phyloP scores from a whole-genome alignment of 768 basidiomycete species.

The Hypholoma sublateritium region DNA sequence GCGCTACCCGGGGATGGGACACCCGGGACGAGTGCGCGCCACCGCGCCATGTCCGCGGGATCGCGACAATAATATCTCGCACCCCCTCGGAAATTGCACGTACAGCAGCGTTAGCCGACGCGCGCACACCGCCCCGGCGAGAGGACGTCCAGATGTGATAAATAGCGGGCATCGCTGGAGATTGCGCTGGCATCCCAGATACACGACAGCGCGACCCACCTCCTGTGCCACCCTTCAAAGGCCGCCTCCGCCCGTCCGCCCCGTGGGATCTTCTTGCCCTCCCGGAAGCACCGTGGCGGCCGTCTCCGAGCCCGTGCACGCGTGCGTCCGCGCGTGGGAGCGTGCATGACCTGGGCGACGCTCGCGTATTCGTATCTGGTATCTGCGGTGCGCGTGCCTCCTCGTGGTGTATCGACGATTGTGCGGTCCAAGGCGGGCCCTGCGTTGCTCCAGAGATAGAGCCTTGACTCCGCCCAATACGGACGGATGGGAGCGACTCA shows the following conservation, averaged over 20 bases:
- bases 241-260: not conserved
- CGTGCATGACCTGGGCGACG: too few species aligned
- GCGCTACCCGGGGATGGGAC: not conserved
- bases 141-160: not conserved
- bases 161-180: not conserved
- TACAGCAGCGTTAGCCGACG: not conserved
- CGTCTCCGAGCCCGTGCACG: not conserved
- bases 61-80: not conserved
- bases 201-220: not conserved
- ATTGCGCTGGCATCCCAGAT: not conserved
- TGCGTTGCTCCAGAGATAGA: not conserved
- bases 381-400: not conserved
- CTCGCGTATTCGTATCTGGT: too few species aligned
- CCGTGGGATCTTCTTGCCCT: not conserved
- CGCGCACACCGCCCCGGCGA: not conserved
- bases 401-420: not conserved
- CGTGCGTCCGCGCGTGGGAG: not conserved
- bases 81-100: not conserved
- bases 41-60: slow-evolving; percentile 4
- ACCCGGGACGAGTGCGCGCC: not conserved
- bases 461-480: not conserved
- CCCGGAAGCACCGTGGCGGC: not conserved
- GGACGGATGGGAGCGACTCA: not conserved
- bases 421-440: not conserved
- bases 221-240: not conserved